Evolutionary conservation across 805 yeast genomes (phyloP).

Genomic region (Ascoidea tarda): DNA sequence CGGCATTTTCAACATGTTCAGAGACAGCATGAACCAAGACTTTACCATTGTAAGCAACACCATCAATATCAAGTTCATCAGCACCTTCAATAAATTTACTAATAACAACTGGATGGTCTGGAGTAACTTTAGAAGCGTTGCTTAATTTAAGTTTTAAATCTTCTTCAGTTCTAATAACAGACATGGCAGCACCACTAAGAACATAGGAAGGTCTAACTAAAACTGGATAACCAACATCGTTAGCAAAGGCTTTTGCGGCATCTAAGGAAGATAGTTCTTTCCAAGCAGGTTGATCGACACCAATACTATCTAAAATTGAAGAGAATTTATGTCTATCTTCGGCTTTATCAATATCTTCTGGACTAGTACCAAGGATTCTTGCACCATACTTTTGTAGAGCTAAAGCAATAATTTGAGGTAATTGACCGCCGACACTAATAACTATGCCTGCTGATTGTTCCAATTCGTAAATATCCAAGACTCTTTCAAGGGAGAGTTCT

Average conservation of each 20-base stretch:
- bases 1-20: slow-evolving; percentile 97
- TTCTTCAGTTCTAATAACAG: slow-evolving; percentile 65
- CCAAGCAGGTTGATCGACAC: slow-evolving; percentile 96
- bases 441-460: slow-evolving; percentile 85
- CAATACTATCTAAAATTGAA: slow-evolving; percentile 80
- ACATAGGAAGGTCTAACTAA: slow-evolving; percentile 96
- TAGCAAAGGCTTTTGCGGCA: slow-evolving; percentile 79
- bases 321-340: slow-evolving; percentile 98
- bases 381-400: slow-evolving; percentile 70
- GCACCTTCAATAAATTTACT: slow-evolving; percentile 94
- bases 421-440: slow-evolving; percentile 95
- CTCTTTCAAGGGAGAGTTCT: slow-evolving; percentile 90
- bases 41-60: slow-evolving; percentile 81
- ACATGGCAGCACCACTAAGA: slow-evolving; percentile 97
- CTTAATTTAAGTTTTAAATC: slow-evolving; percentile 76
- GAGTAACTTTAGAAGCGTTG: slow-evolving; percentile 83
- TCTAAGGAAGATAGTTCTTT: slow-evolving; percentile 79
- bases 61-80: slow-evolving; percentile 94
- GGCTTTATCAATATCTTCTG: slow-evolving; percentile 90
- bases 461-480: slow-evolving; percentile 90
- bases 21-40: slow-evolving; percentile 91
- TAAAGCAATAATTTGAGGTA: slow-evolving; percentile 94
- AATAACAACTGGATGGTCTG: slow-evolving; percentile 95
- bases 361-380: slow-evolving; percentile 84
- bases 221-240: slow-evolving; percentile 84